phyloP scores from a whole-genome alignment of 768 basidiomycete genomes.

The Gymnopilus dilepis region DNA sequence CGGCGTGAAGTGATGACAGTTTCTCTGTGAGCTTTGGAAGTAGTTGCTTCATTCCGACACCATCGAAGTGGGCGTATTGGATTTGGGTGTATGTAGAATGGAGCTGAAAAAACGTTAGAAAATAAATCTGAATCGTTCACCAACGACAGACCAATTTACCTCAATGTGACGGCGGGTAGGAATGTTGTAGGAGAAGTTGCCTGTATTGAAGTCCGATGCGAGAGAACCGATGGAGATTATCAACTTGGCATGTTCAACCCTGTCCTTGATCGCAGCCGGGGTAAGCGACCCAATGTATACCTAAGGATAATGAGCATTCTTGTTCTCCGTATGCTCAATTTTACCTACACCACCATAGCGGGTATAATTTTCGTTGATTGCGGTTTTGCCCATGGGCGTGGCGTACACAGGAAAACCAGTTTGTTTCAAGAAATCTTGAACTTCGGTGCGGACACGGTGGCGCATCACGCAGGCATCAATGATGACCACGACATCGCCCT shows the following conservation, averaged over 20 bases:
- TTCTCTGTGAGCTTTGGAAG: constrained; percentile 71
- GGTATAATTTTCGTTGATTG: constrained; percentile 69
- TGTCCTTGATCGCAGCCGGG: constrained; percentile 67
- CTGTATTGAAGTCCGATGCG: constrained; percentile 86
- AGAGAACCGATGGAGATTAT: constrained; percentile 76
- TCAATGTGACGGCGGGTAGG: constrained; percentile 65
- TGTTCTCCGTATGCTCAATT: neutral
- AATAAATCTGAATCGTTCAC: no score
- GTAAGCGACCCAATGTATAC: constrained; percentile 80
- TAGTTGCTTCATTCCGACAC: constrained; percentile 78
- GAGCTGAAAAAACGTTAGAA: constrained; percentile 62
- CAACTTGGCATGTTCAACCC: constrained; percentile 76
- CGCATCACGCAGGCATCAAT: constrained; percentile 84
- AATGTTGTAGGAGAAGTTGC: constrained; percentile 81
- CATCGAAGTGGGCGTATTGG: constrained; percentile 64
- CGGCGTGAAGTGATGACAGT: constrained; percentile 45
- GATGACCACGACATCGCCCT: constrained; percentile 74
- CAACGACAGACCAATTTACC: constrained; percentile 41
- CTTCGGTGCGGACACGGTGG: constrained; percentile 67
- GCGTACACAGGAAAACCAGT: constrained; percentile 79
- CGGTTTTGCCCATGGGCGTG: constrained; percentile 83
- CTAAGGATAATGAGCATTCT: constrained; percentile 37
- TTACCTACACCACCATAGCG: constrained; percentile 75
- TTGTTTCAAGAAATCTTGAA: constrained; percentile 61
- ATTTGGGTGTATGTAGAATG: constrained; percentile 78